Conservation (phyloP, 2,329 filamentous ascomycete genomes). For the Chrysosporium queenslandicum region DNA sequence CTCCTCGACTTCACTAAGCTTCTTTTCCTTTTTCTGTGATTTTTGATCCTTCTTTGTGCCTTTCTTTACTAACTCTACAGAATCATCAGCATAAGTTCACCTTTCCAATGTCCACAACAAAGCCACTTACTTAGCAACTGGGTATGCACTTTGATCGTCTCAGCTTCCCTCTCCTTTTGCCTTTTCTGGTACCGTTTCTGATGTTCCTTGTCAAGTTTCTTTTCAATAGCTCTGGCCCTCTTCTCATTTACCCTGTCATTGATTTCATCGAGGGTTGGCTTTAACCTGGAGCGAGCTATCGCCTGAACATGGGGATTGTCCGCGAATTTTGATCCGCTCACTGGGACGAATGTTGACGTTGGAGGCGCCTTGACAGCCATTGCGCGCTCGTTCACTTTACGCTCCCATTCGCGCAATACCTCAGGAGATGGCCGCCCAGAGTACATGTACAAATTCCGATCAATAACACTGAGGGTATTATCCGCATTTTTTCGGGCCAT, state of each 20-base stretch:
- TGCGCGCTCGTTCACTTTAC: constrained; percentile 10
- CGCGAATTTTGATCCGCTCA: constrained; percentile 1
- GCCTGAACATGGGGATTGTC: constrained; percentile 52
- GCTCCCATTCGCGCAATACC: constrained; percentile 14
- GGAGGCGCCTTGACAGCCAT: constrained; percentile 7
- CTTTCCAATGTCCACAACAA: not conserved
- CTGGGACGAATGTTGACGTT: constrained; percentile 3
- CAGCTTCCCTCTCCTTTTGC: constrained; percentile 7
- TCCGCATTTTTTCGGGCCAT: constrained; percentile 7
- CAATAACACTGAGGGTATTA: constrained; percentile 4
- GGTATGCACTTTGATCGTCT: constrained; percentile 7
- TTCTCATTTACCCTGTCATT: constrained; percentile 8
- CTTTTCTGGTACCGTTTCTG: not conserved
- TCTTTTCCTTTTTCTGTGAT: not conserved
- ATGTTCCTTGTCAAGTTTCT: constrained; percentile 11
- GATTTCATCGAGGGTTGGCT: constrained; percentile 12
- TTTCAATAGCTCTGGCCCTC: constrained; percentile 4
- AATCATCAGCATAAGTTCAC: not conserved
- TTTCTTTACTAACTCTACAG: not conserved
- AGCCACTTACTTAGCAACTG: constrained; percentile 7
- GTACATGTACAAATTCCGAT: constrained; percentile 26
- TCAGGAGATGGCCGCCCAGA: constrained; percentile 12
- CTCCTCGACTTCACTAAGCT: not conserved
- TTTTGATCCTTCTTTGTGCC: not conserved
- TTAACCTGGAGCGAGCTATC: constrained; percentile 47